Conservation (phyloP, 2,329 filamentous ascomycete species). For the Penicillium glabrum region DNA sequence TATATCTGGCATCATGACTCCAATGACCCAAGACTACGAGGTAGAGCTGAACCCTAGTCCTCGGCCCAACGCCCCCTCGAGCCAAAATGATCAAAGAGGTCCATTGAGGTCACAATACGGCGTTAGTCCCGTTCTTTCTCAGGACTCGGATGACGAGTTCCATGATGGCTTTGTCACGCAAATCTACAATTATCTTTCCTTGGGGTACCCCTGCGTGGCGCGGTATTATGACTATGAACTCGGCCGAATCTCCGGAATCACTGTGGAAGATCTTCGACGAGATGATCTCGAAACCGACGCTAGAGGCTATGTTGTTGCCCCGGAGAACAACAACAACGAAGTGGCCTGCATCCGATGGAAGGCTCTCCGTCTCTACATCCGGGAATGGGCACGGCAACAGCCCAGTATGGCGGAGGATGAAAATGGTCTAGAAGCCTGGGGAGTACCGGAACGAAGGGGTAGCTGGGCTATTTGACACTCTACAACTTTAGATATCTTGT, state of each 20-base stretch:
- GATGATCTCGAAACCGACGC: slow-evolving; percentile 68
- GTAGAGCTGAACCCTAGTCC: background rate
- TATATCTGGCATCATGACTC: slow-evolving; percentile 28
- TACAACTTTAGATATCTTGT: background rate
- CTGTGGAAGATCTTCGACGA: slow-evolving; percentile 65
- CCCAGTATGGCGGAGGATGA: slow-evolving; percentile 65
- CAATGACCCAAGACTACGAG: slow-evolving; percentile 19
- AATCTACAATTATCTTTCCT: slow-evolving; percentile 93
- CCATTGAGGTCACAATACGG: too few species aligned
- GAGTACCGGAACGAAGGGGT: slow-evolving; percentile 56
- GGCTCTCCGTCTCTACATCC: slow-evolving; percentile 78
- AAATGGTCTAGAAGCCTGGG: slow-evolving; percentile 62
- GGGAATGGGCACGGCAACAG: slow-evolving; percentile 87
- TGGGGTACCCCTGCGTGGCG: slow-evolving; percentile 86
- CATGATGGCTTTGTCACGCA: slow-evolving; percentile 85
- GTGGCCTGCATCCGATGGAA: slow-evolving; percentile 72
- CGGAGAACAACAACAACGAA: slow-evolving; percentile 46
- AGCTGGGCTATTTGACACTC: slow-evolving; percentile 60
- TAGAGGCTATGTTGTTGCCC: slow-evolving; percentile 69
- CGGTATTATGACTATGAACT: slow-evolving; percentile 82
- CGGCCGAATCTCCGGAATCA: slow-evolving; percentile 72
- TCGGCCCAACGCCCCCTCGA: slow-evolving; percentile 1
- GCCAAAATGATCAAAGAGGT: slow-evolving; percentile 1
- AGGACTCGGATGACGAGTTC: slow-evolving; percentile 62
- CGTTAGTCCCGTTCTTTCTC: slow-evolving; percentile 29